phyloP scores from a whole-genome alignment of 176 grass and related monocot species.

The Oryza glumipatula region DNA sequence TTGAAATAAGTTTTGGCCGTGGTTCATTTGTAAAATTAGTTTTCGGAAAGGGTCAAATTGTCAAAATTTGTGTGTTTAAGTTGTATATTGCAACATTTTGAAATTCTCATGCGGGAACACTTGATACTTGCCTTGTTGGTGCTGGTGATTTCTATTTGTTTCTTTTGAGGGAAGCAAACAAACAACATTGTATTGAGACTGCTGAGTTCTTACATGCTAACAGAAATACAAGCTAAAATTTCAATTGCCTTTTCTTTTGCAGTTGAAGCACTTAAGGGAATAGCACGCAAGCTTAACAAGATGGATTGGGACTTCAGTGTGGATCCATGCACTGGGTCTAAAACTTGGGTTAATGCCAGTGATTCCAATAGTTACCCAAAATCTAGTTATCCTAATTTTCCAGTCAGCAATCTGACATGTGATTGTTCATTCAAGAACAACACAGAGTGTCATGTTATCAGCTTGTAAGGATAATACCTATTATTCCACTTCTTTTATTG shows the following conservation, averaged over 20 bases:
- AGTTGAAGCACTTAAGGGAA: constrained; percentile 76
- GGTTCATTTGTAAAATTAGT: too few relatives aligned
- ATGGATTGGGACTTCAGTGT: constrained; percentile 78
- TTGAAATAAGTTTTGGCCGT: too few relatives aligned
- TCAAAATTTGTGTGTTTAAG: not conserved
- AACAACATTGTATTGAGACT: not conserved
- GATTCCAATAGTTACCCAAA: not conserved
- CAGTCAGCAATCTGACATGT: constrained; percentile 65
- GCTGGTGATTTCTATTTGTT: not conserved
- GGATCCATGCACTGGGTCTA: constrained; percentile 57
- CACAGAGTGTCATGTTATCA: constrained; percentile 64
- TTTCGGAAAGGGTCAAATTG: too few relatives aligned
- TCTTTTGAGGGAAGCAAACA: not conserved
- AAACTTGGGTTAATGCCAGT: constrained; percentile 49
- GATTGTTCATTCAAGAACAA: constrained; percentile 65
- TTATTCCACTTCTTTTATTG: constrained; percentile 24
- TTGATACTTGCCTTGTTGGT: not conserved
- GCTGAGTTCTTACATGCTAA: not conserved
- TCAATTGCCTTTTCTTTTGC: constrained; percentile 34
- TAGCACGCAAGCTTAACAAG: constrained; percentile 68
- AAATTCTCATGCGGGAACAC: not conserved
- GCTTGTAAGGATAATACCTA: constrained; percentile 60
- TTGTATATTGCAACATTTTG: not conserved
- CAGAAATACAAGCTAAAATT: constrained; percentile 8
- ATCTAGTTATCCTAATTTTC: not conserved